A percentile compares a stretch with the other conserved stretches of the same genome.
Evolutionary conservation across 2,329 filamentous ascomycete genomes (phyloP).

Genomic region (Lachnellula suecica): DNA sequence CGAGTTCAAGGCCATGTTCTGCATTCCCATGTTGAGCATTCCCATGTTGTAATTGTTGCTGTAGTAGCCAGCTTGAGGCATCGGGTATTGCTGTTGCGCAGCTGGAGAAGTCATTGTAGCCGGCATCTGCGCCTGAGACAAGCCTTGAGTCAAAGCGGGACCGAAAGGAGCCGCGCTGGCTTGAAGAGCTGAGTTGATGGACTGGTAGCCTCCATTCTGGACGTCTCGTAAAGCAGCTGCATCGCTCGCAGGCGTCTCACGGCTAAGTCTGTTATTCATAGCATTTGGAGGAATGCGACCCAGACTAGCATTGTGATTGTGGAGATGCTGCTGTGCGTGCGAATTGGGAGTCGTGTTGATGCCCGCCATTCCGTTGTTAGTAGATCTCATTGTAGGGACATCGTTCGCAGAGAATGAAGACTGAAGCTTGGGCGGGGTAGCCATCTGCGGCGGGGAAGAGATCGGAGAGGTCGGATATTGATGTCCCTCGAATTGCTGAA

Average conservation of each 20-base stretch:
- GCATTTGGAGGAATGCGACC: constrained; percentile 73
- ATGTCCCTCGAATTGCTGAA: constrained; percentile 42
- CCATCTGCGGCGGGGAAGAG: constrained; percentile 48
- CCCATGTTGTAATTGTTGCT: constrained; percentile 47
- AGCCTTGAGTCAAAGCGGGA: constrained; percentile 49
- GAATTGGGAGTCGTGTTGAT: constrained; percentile 47
- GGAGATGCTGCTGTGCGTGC: constrained; percentile 56
- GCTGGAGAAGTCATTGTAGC: constrained; percentile 27
- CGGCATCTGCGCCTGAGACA: constrained; percentile 29
- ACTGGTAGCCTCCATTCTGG: constrained; percentile 49
- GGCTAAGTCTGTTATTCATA: constrained; percentile 67
- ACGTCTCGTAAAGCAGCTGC: constrained; percentile 39
- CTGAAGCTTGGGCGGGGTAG: constrained; percentile 72
- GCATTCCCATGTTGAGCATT: constrained; percentile 68
- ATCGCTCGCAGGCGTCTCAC: constrained; percentile 55
- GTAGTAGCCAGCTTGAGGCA: constrained; percentile 25
- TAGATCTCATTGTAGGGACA: constrained; percentile 74
- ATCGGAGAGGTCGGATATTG: constrained; percentile 25
- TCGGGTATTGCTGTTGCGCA: constrained; percentile 26
- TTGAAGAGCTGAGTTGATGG: constrained; percentile 73
- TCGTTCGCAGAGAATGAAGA: constrained; percentile 90
- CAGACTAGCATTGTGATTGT: constrained; percentile 78
- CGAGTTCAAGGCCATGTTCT: constrained; percentile 58
- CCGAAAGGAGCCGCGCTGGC: constrained; percentile 79
- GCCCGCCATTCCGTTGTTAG: constrained; percentile 33